These are phyloP conservation scores for Plasmopara viticola DNA, from an alignment of 352 stramenopile species.

Conservation along the genomic window DNA sequence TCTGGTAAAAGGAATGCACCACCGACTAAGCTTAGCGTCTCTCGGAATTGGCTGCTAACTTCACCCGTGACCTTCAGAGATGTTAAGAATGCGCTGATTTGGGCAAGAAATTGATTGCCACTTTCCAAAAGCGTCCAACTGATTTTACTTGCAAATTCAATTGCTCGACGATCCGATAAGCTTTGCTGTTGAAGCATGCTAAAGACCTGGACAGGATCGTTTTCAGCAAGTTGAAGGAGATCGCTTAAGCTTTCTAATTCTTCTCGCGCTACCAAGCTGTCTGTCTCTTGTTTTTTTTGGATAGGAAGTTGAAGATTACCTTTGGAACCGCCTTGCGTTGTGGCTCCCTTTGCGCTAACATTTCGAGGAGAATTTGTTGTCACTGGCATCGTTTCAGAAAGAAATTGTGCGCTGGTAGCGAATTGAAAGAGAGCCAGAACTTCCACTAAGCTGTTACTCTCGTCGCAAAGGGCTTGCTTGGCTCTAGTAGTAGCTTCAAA, in stretches of 20 bases:
- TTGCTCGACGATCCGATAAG: conserved; percentile 15
- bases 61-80: conserved; percentile 40
- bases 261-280: not conserved
- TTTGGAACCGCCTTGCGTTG: conserved; percentile 7
- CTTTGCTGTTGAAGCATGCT: conserved; percentile 18
- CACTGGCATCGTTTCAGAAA: conserved; percentile 2
- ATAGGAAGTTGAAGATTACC: conserved; percentile 27
- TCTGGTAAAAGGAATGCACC: conserved; percentile 31
- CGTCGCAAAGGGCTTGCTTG: conserved; percentile 3
- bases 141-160: conserved; percentile 39
- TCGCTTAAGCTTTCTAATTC: conserved; percentile 25
- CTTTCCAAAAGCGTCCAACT: conserved; percentile 15
- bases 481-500: conserved; percentile 3
- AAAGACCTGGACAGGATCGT: conserved; percentile 18
- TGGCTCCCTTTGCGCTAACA: conserved; percentile 8
- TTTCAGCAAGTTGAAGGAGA: conserved; percentile 31
- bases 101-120: conserved; percentile 4
- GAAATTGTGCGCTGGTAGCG: conserved; percentile 1
- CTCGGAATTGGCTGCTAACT: conserved; percentile 37
- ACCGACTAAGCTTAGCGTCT: conserved; percentile 21
- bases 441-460: conserved; percentile 18
- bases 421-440: conserved; percentile 22
- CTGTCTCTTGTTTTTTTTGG: conserved; percentile 11
- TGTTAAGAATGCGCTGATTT: conserved; percentile 25
- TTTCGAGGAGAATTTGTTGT: conserved; percentile 12